Evolutionary conservation across 1,139 yeast genomes (phyloP).

Genomic region (Pichia sp.): DNA sequence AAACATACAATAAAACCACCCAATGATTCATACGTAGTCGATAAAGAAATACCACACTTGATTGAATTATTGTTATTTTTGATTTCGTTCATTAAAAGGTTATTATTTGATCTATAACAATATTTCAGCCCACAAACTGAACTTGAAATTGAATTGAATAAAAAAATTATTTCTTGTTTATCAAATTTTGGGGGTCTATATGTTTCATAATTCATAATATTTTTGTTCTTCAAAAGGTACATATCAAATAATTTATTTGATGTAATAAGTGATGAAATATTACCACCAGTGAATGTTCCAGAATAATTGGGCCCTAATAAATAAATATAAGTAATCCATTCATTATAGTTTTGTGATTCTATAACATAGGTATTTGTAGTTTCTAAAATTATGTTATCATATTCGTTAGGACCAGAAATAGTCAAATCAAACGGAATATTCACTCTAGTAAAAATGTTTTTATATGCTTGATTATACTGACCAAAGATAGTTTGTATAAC

Average conservation of each 20-base stretch:
- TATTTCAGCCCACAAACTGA: too few species aligned
- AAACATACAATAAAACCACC: constrained; percentile 34
- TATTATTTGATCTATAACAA: background rate
- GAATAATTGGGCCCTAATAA: constrained; percentile 36
- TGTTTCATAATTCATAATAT: background rate
- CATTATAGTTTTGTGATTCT: constrained; percentile 27
- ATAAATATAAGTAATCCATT: constrained; percentile 34
- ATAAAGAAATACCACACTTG: constrained; percentile 23
- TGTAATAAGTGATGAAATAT: constrained; percentile 31
- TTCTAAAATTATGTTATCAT: background rate
- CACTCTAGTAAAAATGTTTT: background rate
- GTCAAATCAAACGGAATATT: constrained; percentile 3
- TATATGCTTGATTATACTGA: background rate
- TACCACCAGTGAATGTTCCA: constrained; percentile 35
- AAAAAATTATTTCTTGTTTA: too few species aligned
- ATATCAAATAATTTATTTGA: constrained; percentile 27
- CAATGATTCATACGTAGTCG: constrained; percentile 33
- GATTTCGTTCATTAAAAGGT: background rate
- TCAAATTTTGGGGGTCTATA: background rate
- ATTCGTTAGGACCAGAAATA: background rate
- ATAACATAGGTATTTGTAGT: constrained; percentile 24
- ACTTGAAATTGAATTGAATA: too few species aligned
- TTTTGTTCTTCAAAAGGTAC: background rate
- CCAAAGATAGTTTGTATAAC: constrained; percentile 20
- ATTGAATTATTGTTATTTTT: constrained; percentile 1